A percentile compares a stretch with the other conserved stretches of the same genome.
Conservation (phyloP, 371 early-diverging fungal genomes). For the Funneliformis caledonium region DNA sequence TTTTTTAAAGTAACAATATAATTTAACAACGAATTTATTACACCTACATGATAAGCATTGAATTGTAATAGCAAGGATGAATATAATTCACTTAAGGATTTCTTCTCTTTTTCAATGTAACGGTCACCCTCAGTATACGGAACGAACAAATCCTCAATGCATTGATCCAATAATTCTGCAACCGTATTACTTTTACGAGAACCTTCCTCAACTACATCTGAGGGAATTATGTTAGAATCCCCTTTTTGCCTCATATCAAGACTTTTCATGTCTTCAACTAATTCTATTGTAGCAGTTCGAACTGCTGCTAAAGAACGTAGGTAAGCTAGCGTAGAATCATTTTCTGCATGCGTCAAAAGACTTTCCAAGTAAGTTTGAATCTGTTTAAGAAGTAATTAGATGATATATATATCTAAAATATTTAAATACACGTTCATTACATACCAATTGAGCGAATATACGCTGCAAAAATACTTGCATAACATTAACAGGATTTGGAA, state of each 20-base stretch:
- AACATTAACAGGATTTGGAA: conserved; percentile 89
- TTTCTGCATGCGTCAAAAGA: conserved; percentile 71
- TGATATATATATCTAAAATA: not conserved
- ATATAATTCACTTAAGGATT: conserved; percentile 60
- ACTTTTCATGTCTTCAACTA: conserved; percentile 75
- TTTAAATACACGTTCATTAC: conserved; percentile 16
- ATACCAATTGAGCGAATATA: conserved; percentile 94
- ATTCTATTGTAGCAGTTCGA: conserved; percentile 75
- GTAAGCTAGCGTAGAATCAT: conserved; percentile 74
- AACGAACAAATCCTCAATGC: conserved; percentile 93
- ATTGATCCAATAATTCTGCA: conserved; percentile 76
- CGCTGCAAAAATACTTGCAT: conserved; percentile 93
- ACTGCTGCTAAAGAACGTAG: conserved; percentile 77
- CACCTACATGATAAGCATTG: conserved; percentile 36
- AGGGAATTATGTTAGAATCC: not conserved
- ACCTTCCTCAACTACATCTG: conserved; percentile 39
- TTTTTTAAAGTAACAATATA: not conserved
- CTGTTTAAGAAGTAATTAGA: conserved; percentile 47
- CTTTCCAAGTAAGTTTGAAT: conserved; percentile 87
- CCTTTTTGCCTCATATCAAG: conserved; percentile 45
- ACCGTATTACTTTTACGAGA: conserved; percentile 55
- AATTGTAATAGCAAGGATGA: conserved; percentile 38
- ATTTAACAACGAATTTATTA: not conserved
- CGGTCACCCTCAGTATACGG: conserved; percentile 90
- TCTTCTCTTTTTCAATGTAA: conserved; percentile 79